These are phyloP conservation scores for Remersonia thermophila DNA, from an alignment of 2,329 filamentous ascomycete species.

Conservation along the genomic window DNA sequence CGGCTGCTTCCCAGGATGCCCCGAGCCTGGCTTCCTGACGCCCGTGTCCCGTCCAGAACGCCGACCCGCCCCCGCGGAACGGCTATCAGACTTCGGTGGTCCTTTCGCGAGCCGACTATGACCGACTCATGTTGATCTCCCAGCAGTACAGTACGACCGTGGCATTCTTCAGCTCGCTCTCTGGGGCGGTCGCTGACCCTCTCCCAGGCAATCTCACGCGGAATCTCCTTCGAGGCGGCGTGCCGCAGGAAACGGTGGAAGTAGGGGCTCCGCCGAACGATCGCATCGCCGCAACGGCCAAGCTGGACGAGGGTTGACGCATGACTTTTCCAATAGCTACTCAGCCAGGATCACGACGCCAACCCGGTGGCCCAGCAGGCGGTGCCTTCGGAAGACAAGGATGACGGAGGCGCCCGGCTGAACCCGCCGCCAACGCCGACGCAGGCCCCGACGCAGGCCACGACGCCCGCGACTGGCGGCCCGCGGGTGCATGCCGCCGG, in stretches of 20 bases:
- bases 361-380: conserved; percentile 11
- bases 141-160: conserved; percentile 40
- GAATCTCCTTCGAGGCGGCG: conserved; percentile 38
- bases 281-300: neutral
- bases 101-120: conserved; percentile 50
- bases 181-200: conserved; percentile 1
- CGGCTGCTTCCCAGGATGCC: no score
- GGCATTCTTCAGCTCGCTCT: neutral
- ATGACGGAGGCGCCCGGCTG: conserved; percentile 12
- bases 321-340: conserved; percentile 16
- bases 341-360: conserved; percentile 20
- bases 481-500: conserved; percentile 1
- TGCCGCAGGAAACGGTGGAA: conserved; percentile 33
- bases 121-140: conserved; percentile 38
- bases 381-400: conserved; percentile 4
- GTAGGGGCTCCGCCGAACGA: conserved; percentile 21
- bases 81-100: conserved; percentile 25
- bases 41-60: no score
- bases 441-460: neutral
- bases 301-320: conserved; percentile 3
- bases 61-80: conserved; percentile 8
- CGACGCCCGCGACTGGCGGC: neutral
- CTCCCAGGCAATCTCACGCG: conserved; percentile 30
- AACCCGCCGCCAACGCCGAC: neutral
- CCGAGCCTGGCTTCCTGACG: no score